Percentiles rank a stretch among this genome's conserved stretches.
Evolutionary conservation across 257 asterid species (phyloP).

Genomic region (Capsicum chinense): DNA sequence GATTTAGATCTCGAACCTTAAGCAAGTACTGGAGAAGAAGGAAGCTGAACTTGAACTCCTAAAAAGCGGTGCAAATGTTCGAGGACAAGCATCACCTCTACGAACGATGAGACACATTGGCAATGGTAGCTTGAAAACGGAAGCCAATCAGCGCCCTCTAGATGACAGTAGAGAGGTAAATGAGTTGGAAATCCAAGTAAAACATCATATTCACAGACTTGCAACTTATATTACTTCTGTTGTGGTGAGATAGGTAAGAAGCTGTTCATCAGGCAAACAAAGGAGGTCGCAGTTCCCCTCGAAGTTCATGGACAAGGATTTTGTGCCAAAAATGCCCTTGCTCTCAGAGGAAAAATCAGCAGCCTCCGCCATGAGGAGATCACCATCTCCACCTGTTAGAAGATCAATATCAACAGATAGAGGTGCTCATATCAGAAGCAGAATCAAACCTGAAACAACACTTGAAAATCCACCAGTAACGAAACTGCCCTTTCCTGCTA

Average conservation of each 20-base stretch:
- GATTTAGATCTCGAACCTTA: conserved; percentile 78
- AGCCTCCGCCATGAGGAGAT: conserved; percentile 51
- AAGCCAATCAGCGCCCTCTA: conserved; percentile 48
- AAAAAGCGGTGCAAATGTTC: conserved; percentile 54
- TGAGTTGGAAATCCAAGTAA: conserved; percentile 1
- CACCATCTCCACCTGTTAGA: conserved; percentile 82
- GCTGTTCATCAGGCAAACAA: conserved; percentile 79
- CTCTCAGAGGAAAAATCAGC: conserved; percentile 55
- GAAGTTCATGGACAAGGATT: conserved; percentile 77
- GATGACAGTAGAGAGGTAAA: conserved; percentile 71
- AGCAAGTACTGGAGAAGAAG: conserved; percentile 72
- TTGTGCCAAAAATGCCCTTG: conserved; percentile 52
- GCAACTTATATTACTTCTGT: conserved; percentile 23
- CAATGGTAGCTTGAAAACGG: conserved; percentile 58
- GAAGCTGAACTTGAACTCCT: conserved; percentile 80
- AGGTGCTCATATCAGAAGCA: conserved; percentile 52
- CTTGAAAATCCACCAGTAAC: conserved; percentile 58
- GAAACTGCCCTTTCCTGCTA: conserved; percentile 71
- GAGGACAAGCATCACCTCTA: conserved; percentile 71
- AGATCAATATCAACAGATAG: conserved; percentile 89
- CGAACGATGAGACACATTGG: conserved; percentile 56
- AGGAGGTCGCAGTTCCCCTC: conserved; percentile 69
- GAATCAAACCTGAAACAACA: conserved; percentile 53
- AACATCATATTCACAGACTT: background rate
- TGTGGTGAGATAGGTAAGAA: conserved; percentile 60